Evolutionary conservation across 768 basidiomycete species (phyloP).

Genomic region (Lactarius trivialis): DNA sequence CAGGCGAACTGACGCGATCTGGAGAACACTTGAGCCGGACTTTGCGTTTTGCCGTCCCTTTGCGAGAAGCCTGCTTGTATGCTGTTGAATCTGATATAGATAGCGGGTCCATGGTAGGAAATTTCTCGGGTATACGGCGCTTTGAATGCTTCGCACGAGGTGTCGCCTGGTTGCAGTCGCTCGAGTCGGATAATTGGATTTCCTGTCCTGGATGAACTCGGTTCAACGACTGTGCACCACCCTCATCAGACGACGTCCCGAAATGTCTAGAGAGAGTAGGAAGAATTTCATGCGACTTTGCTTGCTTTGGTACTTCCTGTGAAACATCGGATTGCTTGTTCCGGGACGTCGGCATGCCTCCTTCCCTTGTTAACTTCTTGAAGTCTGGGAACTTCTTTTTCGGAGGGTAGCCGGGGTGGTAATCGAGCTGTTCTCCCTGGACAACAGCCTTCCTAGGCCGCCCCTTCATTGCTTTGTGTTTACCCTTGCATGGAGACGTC

Average conservation of each 20-base stretch:
- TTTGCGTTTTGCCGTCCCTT: background rate
- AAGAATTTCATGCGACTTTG: background rate
- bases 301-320: background rate
- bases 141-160: conserved; percentile 11
- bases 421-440: background rate
- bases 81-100: conserved; percentile 2
- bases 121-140: background rate
- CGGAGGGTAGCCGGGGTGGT: background rate
- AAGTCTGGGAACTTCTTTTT: conserved; percentile 17
- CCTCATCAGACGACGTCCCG: conserved; percentile 4
- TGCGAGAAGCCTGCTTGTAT: background rate
- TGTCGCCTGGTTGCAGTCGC: conserved; percentile 8
- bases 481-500: background rate
- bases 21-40: background rate
- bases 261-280: background rate
- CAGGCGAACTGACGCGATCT: background rate
- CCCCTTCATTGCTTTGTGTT: conserved; percentile 1
- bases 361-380: conserved; percentile 14
- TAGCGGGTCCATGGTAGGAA: conserved; percentile 6
- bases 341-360: conserved; percentile 6
- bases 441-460: background rate
- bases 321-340: background rate
- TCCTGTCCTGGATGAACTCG: background rate
- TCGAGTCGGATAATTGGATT: background rate
- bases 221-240: background rate